Percentiles rank a stretch among this genome's conserved stretches.
These are phyloP conservation scores for Fusarium sp. DNA, from an alignment of 2,329 filamentous ascomycete species.

Conservation along the genomic window DNA sequence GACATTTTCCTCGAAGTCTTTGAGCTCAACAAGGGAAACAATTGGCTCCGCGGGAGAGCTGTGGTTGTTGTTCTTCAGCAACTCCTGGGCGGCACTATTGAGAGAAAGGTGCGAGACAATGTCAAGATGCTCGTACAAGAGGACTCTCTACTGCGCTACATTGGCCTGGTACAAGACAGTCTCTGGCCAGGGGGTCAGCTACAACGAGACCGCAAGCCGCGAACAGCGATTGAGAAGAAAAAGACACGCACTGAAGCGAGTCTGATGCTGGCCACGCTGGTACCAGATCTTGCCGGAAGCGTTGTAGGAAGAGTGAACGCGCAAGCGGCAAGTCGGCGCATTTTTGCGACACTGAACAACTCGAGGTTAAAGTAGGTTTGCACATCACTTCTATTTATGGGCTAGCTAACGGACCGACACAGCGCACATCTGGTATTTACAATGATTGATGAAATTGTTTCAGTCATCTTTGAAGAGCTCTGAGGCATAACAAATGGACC, in stretches of 20 bases:
- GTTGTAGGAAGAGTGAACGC: constrained; percentile 94
- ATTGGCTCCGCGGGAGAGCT: constrained; percentile 93
- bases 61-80: constrained; percentile 97
- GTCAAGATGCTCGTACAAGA: constrained; percentile 77
- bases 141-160: constrained; percentile 77
- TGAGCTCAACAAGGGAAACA: constrained; percentile 92
- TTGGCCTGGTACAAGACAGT: constrained; percentile 73
- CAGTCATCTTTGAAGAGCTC: constrained; percentile 65
- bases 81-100: constrained; percentile 92
- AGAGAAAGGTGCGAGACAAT: constrained; percentile 90
- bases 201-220: constrained; percentile 58
- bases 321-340: constrained; percentile 83
- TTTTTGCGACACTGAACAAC: constrained; percentile 94
- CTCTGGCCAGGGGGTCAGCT: constrained; percentile 81
- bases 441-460: constrained; percentile 73
- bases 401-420: constrained; percentile 32
- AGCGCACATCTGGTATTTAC: constrained; percentile 74
- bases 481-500: constrained; percentile 21
- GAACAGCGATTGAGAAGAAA: constrained; percentile 76
- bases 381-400: constrained; percentile 4
- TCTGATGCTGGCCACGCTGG: constrained; percentile 83
- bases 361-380: constrained; percentile 79
- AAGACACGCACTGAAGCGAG: constrained; percentile 86
- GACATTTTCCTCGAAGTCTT: constrained; percentile 97
- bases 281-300: constrained; percentile 89